A percentile compares a stretch with the other conserved stretches of the same genome.
Conservation (phyloP, 768 basidiomycete species). For the Cystobasidium onofrii region DNA sequence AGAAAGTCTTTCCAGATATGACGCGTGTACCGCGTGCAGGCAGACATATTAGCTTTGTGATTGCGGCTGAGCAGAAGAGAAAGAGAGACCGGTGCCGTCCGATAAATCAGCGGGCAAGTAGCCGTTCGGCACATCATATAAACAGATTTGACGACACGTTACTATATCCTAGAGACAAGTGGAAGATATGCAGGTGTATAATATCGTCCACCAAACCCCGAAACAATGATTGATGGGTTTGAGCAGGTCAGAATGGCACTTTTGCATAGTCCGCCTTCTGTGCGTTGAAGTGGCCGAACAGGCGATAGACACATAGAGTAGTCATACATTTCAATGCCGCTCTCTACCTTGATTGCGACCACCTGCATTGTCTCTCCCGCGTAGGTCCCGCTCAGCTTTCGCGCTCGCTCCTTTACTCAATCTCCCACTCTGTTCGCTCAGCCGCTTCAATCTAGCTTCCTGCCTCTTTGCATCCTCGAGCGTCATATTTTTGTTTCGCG, state of each 20-base stretch:
- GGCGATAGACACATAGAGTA: neutral
- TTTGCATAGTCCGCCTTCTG: no score
- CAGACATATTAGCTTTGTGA: neutral
- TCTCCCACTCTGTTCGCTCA: slow-evolving; percentile 21
- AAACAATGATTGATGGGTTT: no score
- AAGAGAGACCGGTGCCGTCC: neutral
- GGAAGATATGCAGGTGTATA: no score
- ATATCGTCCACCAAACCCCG: no score
- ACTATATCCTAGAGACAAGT: no score
- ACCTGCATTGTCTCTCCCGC: neutral
- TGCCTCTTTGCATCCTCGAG: slow-evolving; percentile 34
- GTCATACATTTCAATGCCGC: neutral
- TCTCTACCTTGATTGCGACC: slow-evolving; percentile 4
- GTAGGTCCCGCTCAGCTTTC: slow-evolving; percentile 7
- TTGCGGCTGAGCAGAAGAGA: neutral
- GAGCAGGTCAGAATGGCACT: no score
- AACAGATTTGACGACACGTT: no score
- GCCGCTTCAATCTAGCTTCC: slow-evolving; percentile 27
- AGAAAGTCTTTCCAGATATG: slow-evolving; percentile 27
- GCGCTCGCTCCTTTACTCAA: neutral
- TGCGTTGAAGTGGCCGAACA: no score
- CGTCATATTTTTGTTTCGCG: slow-evolving; percentile 28
- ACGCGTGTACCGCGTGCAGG: slow-evolving; percentile 17
- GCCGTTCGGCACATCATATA: no score
- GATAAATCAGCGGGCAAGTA: neutral